phyloP scores from a whole-genome alignment of 257 asterid genomes.

The Solanum gracilifrons region DNA sequence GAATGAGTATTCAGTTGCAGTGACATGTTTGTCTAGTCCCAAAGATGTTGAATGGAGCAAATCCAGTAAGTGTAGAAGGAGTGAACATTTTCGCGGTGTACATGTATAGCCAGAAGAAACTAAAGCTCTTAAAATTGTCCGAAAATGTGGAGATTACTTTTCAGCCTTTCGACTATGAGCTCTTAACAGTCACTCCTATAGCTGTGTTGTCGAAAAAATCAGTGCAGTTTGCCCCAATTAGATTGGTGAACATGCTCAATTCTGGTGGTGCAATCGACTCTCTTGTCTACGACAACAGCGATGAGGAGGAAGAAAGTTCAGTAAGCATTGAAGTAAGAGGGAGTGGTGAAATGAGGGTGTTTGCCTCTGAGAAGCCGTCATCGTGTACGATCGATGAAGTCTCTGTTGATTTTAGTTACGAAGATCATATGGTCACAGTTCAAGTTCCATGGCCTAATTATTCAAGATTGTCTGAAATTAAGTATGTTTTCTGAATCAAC shows the following conservation, averaged over 20 bases:
- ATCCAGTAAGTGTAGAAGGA: conserved; percentile 7
- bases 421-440: conserved; percentile 11
- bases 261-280: conserved; percentile 22
- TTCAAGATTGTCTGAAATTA: not conserved
- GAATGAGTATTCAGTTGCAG: not conserved
- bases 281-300: not conserved
- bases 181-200: conserved; percentile 17
- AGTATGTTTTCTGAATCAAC: not conserved
- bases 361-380: conserved; percentile 17
- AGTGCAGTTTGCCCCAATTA: conserved; percentile 27
- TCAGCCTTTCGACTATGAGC: conserved; percentile 25
- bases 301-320: not conserved
- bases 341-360: conserved; percentile 16
- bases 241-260: conserved; percentile 36
- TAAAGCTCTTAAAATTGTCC: conserved; percentile 16
- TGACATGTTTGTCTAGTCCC: conserved; percentile 5
- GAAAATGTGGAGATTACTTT: conserved; percentile 7
- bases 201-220: not conserved
- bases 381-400: conserved; percentile 9
- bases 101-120: conserved; percentile 13
- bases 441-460: conserved; percentile 20
- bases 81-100: conserved; percentile 19
- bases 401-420: conserved; percentile 4
- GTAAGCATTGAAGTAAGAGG: conserved; percentile 11
- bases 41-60: conserved; percentile 30